Evolutionary conservation across 2,329 filamentous ascomycete genomes (phyloP).

Genomic region (Didymella keratinophila): DNA sequence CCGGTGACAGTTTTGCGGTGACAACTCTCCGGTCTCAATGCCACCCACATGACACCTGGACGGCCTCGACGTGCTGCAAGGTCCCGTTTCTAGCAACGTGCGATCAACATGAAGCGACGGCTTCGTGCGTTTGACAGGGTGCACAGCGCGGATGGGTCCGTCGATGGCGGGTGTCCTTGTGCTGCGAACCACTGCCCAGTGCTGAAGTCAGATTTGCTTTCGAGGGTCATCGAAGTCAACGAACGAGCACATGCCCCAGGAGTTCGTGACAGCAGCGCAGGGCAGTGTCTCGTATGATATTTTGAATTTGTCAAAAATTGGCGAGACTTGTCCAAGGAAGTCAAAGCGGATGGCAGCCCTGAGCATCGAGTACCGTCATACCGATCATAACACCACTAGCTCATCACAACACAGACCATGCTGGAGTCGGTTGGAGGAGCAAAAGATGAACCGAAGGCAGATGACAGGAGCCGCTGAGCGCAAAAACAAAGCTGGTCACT

Average conservation of each 20-base stretch:
- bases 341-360: no score
- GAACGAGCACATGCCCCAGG: background rate
- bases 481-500: conserved; percentile 21
- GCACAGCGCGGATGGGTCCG: conserved; percentile 23
- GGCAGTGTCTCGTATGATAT: no score
- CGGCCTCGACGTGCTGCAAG: conserved; percentile 17
- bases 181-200: conserved; percentile 26
- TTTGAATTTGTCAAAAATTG: no score
- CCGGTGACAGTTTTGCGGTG: background rate
- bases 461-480: no score
- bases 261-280: background rate
- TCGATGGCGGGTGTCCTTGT: conserved; percentile 17
- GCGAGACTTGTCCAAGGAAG: no score
- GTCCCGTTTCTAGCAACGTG: conserved; percentile 15
- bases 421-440: background rate
- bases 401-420: no score
- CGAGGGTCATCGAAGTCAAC: background rate
- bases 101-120: conserved; percentile 22
- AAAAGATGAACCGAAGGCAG: background rate
- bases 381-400: no score
- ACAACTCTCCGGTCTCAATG: background rate
- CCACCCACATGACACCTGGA: conserved; percentile 19
- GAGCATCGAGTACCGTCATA: no score
- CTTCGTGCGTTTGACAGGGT: conserved; percentile 31
- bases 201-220: conserved; percentile 3